Conservation (phyloP, 1,139 yeast genomes). For the Candida labiduridarum region DNA sequence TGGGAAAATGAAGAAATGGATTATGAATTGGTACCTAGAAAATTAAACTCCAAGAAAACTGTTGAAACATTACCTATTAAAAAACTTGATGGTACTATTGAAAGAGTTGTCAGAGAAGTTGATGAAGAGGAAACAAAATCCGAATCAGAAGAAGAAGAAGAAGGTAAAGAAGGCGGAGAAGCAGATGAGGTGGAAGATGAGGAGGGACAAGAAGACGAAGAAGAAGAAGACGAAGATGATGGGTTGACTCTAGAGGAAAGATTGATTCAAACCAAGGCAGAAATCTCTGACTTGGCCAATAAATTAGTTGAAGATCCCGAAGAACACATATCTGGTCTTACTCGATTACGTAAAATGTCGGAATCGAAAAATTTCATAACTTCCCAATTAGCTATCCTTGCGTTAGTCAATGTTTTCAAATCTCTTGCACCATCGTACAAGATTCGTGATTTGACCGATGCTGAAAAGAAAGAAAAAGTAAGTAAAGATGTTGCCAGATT, state of each 20-base stretch:
- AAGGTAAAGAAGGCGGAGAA: too few relatives aligned
- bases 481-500: constrained; percentile 77
- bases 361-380: constrained; percentile 68
- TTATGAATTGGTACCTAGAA: constrained; percentile 65
- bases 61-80: constrained; percentile 85
- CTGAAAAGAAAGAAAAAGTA: constrained; percentile 80
- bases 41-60: constrained; percentile 38
- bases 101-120: constrained; percentile 54
- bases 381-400: constrained; percentile 71
- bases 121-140: constrained; percentile 26
- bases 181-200: constrained; percentile 25
- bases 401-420: constrained; percentile 84
- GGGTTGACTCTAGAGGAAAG: constrained; percentile 59
- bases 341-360: constrained; percentile 73
- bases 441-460: constrained; percentile 78
- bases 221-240: constrained; percentile 29
- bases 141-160: constrained; percentile 22
- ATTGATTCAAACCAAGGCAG: constrained; percentile 70
- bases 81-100: constrained; percentile 66
- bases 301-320: constrained; percentile 87
- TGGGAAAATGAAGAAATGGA: constrained; percentile 72
- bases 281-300: constrained; percentile 80
- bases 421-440: constrained; percentile 86
- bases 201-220: constrained; percentile 20
- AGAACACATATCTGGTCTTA: constrained; percentile 67